phyloP scores from a whole-genome alignment of 2,329 filamentous ascomycete species.

The Colletotrichum neosansevieriae region DNA sequence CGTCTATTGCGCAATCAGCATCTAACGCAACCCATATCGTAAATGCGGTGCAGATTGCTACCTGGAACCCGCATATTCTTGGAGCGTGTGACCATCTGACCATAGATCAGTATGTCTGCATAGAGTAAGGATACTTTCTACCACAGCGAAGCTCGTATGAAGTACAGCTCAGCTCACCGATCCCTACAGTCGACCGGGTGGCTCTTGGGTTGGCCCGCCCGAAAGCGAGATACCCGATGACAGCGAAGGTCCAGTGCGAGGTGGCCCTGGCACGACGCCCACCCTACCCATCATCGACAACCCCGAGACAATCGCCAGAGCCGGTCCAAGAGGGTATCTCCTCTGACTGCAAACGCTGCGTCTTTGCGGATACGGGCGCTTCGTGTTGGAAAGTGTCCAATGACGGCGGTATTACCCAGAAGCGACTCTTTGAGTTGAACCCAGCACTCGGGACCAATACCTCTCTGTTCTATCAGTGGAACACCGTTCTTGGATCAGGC shows the following conservation, averaged over 20 bases:
- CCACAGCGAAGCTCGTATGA: too few species aligned
- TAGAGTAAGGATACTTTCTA: background rate
- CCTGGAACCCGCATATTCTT: background rate
- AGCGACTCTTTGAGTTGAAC: conserved; percentile 37
- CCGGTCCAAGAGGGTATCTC: background rate
- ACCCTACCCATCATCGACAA: background rate
- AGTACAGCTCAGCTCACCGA: too few species aligned
- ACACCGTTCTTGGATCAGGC: background rate
- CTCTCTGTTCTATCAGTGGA: background rate
- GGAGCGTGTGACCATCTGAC: background rate
- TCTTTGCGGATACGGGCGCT: conserved; percentile 2
- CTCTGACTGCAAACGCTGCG: background rate
- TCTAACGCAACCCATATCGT: background rate
- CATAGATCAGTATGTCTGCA: background rate
- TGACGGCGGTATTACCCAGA: conserved; percentile 3
- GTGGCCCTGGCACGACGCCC: background rate
- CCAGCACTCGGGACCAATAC: conserved; percentile 36
- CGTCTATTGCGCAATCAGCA: background rate
- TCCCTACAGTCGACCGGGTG: background rate
- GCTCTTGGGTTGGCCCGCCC: background rate
- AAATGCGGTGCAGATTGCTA: background rate
- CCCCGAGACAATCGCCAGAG: background rate
- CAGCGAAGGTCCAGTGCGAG: background rate
- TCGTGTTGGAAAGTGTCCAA: background rate
- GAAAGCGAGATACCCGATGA: background rate